Conservation (phyloP, 768 basidiomycete genomes). For the Auriscalpium orientale region DNA sequence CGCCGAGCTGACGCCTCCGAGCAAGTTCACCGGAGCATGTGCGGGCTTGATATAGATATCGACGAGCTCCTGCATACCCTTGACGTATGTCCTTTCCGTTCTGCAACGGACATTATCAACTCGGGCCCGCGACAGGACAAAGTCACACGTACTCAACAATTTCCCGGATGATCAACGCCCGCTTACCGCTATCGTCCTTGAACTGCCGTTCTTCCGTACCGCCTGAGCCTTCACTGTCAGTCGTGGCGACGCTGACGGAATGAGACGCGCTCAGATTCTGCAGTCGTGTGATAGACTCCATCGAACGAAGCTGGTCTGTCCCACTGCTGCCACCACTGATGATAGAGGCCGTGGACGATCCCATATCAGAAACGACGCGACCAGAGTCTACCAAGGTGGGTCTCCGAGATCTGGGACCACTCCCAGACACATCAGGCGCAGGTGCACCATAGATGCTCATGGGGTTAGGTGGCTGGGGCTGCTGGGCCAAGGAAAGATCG, state of each 20-base stretch:
- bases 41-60: conserved; percentile 93
- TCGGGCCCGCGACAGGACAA: conserved; percentile 13
- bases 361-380: conserved; percentile 44
- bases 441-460: conserved; percentile 52
- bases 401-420: conserved; percentile 45
- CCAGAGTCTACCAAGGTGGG: conserved; percentile 58
- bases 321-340: conserved; percentile 31
- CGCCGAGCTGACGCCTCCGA: conserved; percentile 60
- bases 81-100: conserved; percentile 93
- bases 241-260: conserved; percentile 69
- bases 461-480: conserved; percentile 36
- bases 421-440: conserved; percentile 33
- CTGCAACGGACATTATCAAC: conserved; percentile 28
- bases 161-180: conserved; percentile 80
- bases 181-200: conserved; percentile 85
- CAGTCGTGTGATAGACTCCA: conserved; percentile 53
- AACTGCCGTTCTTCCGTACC: conserved; percentile 69
- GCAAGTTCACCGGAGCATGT: conserved; percentile 56
- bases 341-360: conserved; percentile 35
- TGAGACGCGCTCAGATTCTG: conserved; percentile 55
- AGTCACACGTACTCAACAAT: conserved; percentile 72
- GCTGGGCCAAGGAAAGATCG: conserved; percentile 70
- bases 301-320: conserved; percentile 52
- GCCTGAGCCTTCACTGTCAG: conserved; percentile 60
- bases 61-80: conserved; percentile 87